These are phyloP conservation scores for Solanum verrucosum DNA, from an alignment of 257 asterid species.

Conservation along the genomic window DNA sequence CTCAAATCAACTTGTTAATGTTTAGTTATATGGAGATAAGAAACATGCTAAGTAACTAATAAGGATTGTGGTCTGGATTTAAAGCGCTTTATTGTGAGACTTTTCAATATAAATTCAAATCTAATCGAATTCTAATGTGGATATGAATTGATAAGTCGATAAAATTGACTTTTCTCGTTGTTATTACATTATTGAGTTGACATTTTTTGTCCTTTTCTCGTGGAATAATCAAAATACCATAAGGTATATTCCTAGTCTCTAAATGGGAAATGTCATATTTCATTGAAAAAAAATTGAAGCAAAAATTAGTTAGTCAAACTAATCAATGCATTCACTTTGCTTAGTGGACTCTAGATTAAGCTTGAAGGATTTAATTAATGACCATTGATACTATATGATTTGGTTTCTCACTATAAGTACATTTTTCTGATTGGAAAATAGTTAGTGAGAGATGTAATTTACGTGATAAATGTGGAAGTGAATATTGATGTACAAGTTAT, in stretches of 20 bases:
- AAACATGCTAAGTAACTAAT: too few species aligned
- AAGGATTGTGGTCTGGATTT: fast-evolving
- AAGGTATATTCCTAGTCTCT: neutral
- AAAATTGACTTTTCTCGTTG: neutral
- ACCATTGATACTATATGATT: neutral
- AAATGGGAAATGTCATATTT: neutral
- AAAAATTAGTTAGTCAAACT: neutral
- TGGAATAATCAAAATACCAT: neutral
- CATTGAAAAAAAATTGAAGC: neutral
- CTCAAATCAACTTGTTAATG: too few species aligned
- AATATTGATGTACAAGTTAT: too few species aligned
- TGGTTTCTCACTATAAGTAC: neutral
- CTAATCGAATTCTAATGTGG: fast-evolving
- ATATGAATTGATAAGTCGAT: too few species aligned
- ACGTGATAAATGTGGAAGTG: too few species aligned
- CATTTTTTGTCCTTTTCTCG: neutral
- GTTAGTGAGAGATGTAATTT: too few species aligned
- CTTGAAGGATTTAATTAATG: neutral
- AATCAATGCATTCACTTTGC: neutral
- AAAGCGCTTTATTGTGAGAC: too few species aligned
- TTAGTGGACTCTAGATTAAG: neutral
- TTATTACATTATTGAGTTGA: neutral
- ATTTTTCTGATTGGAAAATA: neutral
- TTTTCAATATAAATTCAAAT: too few species aligned
- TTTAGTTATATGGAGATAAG: too few species aligned